Evolutionary conservation across 192 early-diverging fungal genomes (phyloP).

Genomic region (Coemansia sp.): DNA sequence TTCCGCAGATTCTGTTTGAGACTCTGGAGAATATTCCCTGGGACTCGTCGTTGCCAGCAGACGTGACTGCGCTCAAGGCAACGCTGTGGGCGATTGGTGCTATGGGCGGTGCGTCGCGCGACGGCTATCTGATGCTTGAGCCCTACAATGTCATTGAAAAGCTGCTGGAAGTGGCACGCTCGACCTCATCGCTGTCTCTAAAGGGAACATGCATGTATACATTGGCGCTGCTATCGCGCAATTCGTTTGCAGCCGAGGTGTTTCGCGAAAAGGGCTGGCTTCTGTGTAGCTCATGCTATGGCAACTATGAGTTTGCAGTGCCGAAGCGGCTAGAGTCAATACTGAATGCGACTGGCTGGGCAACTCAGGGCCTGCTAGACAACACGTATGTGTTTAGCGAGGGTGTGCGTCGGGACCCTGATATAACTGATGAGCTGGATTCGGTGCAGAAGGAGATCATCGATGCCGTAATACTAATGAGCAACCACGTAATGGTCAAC

Average conservation of each 20-base stretch:
- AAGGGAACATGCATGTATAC: conserved; percentile 50
- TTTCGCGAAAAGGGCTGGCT: conserved; percentile 50
- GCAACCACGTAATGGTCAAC: conserved; percentile 48
- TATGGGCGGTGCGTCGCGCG: conserved; percentile 36
- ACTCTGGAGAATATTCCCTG: conserved; percentile 50
- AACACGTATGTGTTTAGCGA: conserved; percentile 37
- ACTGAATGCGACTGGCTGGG: conserved; percentile 43
- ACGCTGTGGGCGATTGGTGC: conserved; percentile 55
- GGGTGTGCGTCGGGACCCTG: neutral
- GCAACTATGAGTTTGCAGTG: conserved; percentile 50
- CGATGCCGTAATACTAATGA: conserved; percentile 40
- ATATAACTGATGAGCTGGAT: conserved; percentile 31
- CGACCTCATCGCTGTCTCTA: conserved; percentile 32
- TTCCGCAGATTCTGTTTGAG: conserved; percentile 50
- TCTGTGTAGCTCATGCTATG: conserved; percentile 43
- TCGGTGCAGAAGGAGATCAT: conserved; percentile 54
- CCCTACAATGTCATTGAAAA: conserved; percentile 28
- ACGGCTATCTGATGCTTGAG: conserved; percentile 45
- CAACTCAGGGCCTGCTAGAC: conserved; percentile 25
- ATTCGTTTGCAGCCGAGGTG: conserved; percentile 44
- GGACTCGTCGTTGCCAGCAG: conserved; percentile 32
- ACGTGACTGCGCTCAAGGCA: conserved; percentile 45
- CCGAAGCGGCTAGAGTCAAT: conserved; percentile 35
- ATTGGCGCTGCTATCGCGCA: conserved; percentile 44
- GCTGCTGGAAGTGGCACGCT: conserved; percentile 28